phyloP scores from a whole-genome alignment of 2,329 filamentous ascomycete species.

The Xylariaceae sp. region DNA sequence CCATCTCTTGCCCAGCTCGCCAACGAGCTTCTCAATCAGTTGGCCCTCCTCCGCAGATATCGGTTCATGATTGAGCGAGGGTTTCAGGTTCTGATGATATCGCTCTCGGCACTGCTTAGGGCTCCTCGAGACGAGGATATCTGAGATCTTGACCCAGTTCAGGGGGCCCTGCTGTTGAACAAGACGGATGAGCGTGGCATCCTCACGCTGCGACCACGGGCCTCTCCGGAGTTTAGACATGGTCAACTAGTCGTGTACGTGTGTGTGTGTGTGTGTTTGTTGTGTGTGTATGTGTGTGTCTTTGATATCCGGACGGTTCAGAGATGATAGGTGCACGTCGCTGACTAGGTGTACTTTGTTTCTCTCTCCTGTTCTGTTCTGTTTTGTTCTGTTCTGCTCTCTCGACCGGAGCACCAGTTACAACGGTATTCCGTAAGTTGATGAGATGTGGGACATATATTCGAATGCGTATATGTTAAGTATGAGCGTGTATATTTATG shows the following conservation, averaged over 20 bases:
- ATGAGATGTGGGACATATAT: neutral
- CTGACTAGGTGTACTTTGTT: neutral
- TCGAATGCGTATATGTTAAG: neutral
- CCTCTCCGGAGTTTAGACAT: constrained; percentile 48
- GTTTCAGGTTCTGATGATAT: constrained; percentile 89
- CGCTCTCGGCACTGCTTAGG: constrained; percentile 94
- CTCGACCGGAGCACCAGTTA: neutral
- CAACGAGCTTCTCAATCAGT: constrained; percentile 71
- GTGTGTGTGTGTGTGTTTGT: neutral
- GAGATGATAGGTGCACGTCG: neutral
- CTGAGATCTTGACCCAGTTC: constrained; percentile 87
- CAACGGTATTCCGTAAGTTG: neutral
- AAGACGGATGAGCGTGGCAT: constrained; percentile 63
- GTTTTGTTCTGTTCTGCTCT: neutral
- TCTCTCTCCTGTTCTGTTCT: neutral
- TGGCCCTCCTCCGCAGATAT: constrained; percentile 66
- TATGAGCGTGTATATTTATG: neutral
- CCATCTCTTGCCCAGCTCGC: constrained; percentile 79
- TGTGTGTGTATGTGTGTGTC: neutral
- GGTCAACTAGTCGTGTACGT: neutral
- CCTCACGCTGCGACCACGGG: constrained; percentile 77
- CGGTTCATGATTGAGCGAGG: constrained; percentile 65
- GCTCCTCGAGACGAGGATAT: constrained; percentile 68
- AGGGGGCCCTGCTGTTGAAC: constrained; percentile 67
- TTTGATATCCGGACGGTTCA: neutral